phyloP scores from a whole-genome alignment of 257 asterid genomes.

The Linderniella brevidens region DNA sequence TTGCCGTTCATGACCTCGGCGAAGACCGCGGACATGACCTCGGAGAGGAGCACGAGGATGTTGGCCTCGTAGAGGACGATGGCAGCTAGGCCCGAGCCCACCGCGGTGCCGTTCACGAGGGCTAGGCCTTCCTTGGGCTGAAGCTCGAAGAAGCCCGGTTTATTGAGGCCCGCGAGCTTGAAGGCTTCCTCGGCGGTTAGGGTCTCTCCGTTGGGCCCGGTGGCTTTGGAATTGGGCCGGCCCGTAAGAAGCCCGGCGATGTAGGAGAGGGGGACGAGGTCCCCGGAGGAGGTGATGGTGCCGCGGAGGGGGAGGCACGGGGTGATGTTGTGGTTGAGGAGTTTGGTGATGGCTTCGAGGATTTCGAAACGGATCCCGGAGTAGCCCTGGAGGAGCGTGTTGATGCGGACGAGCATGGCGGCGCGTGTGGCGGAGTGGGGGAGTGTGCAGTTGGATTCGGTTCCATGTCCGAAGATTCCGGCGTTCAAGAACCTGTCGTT shows the following conservation, averaged over 20 bases:
- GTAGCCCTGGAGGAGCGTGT: constrained; percentile 45
- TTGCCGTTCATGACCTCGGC: constrained; percentile 50
- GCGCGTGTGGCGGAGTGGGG: constrained; percentile 41
- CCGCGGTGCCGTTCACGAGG: constrained; percentile 41
- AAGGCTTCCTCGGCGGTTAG: constrained; percentile 32
- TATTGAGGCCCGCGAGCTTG: constrained; percentile 25
- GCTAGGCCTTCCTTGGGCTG: constrained; percentile 54
- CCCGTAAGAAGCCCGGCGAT: constrained; percentile 41
- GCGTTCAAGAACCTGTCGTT: constrained; percentile 34
- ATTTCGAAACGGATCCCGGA: constrained; percentile 41
- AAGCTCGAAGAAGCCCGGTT: constrained; percentile 29
- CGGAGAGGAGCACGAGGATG: constrained; percentile 21
- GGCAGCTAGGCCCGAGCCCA: constrained; percentile 40
- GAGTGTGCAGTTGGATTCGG: constrained; percentile 24
- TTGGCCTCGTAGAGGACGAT: constrained; percentile 37
- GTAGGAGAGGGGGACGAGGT: constrained; percentile 39
- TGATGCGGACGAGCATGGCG: constrained; percentile 42
- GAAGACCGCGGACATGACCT: constrained; percentile 32
- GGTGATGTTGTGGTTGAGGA: constrained; percentile 36
- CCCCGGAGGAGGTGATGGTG: constrained; percentile 41
- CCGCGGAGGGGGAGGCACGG: constrained; percentile 44
- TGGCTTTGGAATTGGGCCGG: constrained; percentile 34
- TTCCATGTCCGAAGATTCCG: constrained; percentile 33
- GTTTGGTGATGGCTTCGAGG: constrained; percentile 26
- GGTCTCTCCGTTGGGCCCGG: constrained; percentile 23